phyloP scores from a whole-genome alignment of 139 green algal genomes.

The Chlorella sorokiniana region DNA sequence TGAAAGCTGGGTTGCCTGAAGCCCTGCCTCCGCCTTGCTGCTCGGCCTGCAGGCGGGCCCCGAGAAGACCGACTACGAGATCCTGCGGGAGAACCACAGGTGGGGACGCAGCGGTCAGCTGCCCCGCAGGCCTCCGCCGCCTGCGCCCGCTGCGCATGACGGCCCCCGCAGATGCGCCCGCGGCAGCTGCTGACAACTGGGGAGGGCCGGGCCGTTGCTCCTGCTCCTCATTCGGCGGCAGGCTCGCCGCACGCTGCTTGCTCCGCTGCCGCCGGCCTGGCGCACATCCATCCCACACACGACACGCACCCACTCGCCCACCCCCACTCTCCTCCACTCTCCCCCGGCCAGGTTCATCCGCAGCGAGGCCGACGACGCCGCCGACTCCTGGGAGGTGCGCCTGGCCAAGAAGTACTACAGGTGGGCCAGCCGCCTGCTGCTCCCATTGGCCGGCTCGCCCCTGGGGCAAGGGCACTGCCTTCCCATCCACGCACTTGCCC shows the following conservation, averaged over 20 bases:
- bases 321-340: background rate
- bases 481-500: too few relatives aligned
- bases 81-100: constrained; percentile 63
- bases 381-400: constrained; percentile 20
- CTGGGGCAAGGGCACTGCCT: too few relatives aligned
- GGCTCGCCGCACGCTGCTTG: too few relatives aligned
- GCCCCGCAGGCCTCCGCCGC: too few relatives aligned
- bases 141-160: too few relatives aligned
- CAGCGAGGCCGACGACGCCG: constrained; percentile 21
- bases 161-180: too few relatives aligned
- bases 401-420: constrained; percentile 25
- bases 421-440: background rate
- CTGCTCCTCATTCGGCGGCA: too few relatives aligned
- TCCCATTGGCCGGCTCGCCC: too few relatives aligned
- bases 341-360: constrained; percentile 51
- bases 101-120: too few relatives aligned
- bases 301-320: background rate
- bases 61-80: constrained; percentile 61
- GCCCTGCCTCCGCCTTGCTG: background rate
- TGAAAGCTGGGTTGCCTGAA: background rate
- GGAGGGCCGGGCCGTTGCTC: too few relatives aligned
- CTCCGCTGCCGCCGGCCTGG: too few relatives aligned
- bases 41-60: constrained; percentile 11
- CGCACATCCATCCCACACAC: background rate
- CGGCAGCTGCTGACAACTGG: too few relatives aligned